Evolutionary conservation across 1,139 yeast species (phyloP).

Genomic region (Petasospora fabianii): DNA sequence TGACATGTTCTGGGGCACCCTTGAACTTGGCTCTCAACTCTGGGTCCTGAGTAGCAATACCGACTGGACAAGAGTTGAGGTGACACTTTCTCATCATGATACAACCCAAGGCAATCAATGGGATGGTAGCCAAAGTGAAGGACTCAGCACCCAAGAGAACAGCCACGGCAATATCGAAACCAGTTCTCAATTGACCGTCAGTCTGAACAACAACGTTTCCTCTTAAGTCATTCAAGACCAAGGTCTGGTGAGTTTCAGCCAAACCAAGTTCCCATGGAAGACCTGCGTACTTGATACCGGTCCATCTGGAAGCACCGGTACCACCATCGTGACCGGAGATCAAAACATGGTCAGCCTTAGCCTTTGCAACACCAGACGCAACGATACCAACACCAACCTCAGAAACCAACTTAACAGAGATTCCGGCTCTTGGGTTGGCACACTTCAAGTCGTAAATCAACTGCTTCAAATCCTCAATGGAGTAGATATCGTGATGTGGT

Average conservation of each 20-base stretch:
- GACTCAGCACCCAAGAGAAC: constrained; percentile 97
- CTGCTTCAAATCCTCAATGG: constrained; percentile 96
- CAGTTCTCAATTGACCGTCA: constrained; percentile 96
- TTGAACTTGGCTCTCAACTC: constrained; percentile 85
- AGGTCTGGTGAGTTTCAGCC: constrained; percentile 97
- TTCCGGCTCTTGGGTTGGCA: constrained; percentile 94
- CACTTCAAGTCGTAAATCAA: constrained; percentile 94
- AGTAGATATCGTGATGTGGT: constrained; percentile 97
- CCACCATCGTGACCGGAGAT: constrained; percentile 99
- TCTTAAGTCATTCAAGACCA: constrained; percentile 91
- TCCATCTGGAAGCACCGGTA: constrained; percentile 98
- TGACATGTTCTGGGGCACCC: constrained; percentile 98
- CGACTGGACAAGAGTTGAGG: constrained; percentile 92
- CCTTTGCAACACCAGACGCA: constrained; percentile 98
- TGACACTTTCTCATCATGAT: constrained; percentile 95
- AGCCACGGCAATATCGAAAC: constrained; percentile 90
- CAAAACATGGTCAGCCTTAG: constrained; percentile 93
- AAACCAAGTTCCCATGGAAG: constrained; percentile 98
- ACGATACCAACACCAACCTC: constrained; percentile 99
- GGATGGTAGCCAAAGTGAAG: constrained; percentile 97
- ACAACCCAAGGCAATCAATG: constrained; percentile 96
- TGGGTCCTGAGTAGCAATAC: constrained; percentile 98
- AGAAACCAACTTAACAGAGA: constrained; percentile 92
- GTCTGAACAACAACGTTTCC: constrained; percentile 95
- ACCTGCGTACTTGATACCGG: constrained; percentile 96